phyloP scores from a whole-genome alignment of 768 basidiomycete genomes.

The Amanita molliuscula region DNA sequence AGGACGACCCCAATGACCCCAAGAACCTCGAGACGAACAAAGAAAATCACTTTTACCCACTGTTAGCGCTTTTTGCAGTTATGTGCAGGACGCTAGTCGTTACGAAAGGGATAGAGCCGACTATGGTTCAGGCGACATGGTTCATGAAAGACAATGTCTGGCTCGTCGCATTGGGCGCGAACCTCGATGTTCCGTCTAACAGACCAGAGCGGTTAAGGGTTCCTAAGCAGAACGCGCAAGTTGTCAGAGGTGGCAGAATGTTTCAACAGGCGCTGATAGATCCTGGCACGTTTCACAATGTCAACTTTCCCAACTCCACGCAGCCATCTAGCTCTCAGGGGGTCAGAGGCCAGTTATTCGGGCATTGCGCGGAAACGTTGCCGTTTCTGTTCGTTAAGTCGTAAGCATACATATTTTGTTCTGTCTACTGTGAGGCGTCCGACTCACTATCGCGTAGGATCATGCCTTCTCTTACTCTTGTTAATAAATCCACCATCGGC shows the following conservation, averaged over 20 bases:
- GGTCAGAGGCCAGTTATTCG: not conserved
- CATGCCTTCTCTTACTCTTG: not conserved
- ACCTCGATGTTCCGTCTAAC: not conserved
- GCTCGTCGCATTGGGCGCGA: not conserved
- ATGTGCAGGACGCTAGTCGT: not conserved
- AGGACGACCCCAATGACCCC: not conserved
- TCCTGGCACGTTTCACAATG: not conserved
- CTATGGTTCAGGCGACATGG: not conserved
- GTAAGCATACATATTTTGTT: not conserved
- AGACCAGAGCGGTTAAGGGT: not conserved
- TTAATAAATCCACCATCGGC: not conserved
- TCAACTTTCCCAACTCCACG: not conserved
- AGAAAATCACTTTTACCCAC: constrained; percentile 3
- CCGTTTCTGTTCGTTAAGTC: not conserved
- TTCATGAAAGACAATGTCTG: not conserved
- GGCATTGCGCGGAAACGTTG: constrained; percentile 5
- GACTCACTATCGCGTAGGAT: not conserved
- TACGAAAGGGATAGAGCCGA: not conserved
- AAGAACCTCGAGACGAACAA: not conserved
- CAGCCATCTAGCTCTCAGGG: not conserved
- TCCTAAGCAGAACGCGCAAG: not conserved
- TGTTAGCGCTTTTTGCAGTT: not conserved
- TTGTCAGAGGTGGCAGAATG: not conserved
- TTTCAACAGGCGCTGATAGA: not conserved
- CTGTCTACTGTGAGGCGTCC: not conserved